Base-by-base conservation (phyloP, 495 filamentous ascomycete species). In the Tuber borchii region DNA sequence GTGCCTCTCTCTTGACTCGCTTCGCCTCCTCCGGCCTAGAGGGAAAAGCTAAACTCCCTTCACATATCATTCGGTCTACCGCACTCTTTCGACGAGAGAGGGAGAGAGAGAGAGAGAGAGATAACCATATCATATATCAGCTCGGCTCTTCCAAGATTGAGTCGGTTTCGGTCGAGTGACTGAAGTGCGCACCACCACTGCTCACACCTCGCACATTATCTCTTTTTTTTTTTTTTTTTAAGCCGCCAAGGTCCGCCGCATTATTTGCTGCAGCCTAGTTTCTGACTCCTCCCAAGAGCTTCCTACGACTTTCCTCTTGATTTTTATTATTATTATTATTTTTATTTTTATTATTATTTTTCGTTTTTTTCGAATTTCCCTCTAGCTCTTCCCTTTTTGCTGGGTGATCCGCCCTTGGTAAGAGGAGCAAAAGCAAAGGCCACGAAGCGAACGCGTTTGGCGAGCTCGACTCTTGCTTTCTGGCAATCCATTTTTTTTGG, bases 41-140 rank as follows among this genome's bases (percentile, higher is more conserved):
- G 56, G 56, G 31, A 31, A 34, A 6, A 34, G 56, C 26, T 34
- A 34, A 65, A 26, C 56, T 65, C 26, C 56, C 56, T 65, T 34
- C 56, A 65, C 56, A 65, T 65, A 65, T 34, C 56, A 34, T 34
- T 65, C 56, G 14, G 14, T 1, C 56, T 2, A 3, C 31, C 26
- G 26, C 56, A 34, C 56, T 31, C 31, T 17, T 16, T 19, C 56
- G 26, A 34, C 5, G 45, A 40, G 45, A 40, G 70, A 56, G 75
- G 46, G 61, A 56, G 51, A 72, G 14, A 44, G 14, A 69, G 39
- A 72, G 16, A 40, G n/a, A n/a, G 76, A 69, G 75, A 46, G 46
- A 34, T 31, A 65, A 79, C 71, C 73, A 73, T 71, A 79, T 79
- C 78, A 73, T 79, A 79, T 79, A 79, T 79, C 70, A 79, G 73